Evolutionary conservation across 768 basidiomycete genomes (phyloP).

Genomic region (Amanita polypyramis): DNA sequence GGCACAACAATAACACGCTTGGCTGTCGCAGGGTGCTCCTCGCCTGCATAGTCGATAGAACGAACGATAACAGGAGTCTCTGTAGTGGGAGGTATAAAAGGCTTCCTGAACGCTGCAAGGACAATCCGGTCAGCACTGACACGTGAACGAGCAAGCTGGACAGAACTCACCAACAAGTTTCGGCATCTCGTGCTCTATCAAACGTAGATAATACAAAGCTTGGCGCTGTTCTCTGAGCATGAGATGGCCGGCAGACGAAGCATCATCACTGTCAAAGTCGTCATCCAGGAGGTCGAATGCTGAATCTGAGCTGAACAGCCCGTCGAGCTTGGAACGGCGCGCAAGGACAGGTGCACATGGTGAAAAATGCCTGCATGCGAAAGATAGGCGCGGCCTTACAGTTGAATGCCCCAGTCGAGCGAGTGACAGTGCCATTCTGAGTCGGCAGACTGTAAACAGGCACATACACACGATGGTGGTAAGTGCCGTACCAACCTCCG

Average conservation of each 20-base stretch:
- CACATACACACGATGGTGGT: conserved; percentile 35
- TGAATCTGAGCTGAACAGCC: conserved; percentile 28
- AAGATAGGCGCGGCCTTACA: neutral
- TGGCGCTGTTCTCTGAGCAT: conserved; percentile 67
- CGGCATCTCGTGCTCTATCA: conserved; percentile 85
- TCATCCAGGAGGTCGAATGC: conserved; percentile 34
- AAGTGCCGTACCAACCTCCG: conserved; percentile 16
- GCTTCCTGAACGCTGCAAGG: conserved; percentile 64
- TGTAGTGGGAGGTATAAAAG: conserved; percentile 58
- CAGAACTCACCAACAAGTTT: conserved; percentile 60
- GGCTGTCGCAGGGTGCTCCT: conserved; percentile 56
- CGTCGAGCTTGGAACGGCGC: conserved; percentile 28
- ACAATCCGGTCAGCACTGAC: conserved; percentile 7
- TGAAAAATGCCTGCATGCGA: conserved; percentile 13
- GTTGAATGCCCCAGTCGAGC: conserved; percentile 5
- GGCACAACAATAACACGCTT: conserved; percentile 72
- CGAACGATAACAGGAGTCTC: conserved; percentile 58
- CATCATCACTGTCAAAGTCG: conserved; percentile 46
- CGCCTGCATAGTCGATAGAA: conserved; percentile 68
- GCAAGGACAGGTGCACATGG: conserved; percentile 19
- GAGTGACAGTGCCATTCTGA: conserved; percentile 1
- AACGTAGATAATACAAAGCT: conserved; percentile 64
- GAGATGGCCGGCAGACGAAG: conserved; percentile 60
- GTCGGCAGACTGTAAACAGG: neutral
- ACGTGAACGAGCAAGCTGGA: neutral